Base-by-base conservation (phyloP, 305 asterid genomes). In the Fraxinus dipetala region DNA sequence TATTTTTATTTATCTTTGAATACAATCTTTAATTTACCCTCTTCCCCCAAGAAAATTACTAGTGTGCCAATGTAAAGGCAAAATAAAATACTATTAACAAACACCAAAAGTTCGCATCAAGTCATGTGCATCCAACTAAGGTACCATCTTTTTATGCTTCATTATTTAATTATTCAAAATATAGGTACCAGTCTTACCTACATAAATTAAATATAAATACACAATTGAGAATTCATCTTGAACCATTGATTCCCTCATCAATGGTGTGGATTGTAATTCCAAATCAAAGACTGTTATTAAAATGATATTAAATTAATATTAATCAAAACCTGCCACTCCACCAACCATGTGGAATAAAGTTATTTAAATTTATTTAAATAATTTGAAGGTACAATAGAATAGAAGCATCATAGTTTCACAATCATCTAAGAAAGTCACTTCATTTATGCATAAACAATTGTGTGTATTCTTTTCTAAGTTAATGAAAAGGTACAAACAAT, bases 321-420 rank as follows among this genome's bases (percentile, higher is more conserved):
- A 9, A 26, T 65, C 26, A 9, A 65, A 65, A 65, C 73, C 73
- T 9, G n/a, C 73, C 34, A 26, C 72, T 65, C 73, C 36, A 65
- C 73, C 73, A 65, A 65, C 73, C 36, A 77, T 48, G 31, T 45
- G 79, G 61, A 31, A 77, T 30, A 77, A 51, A 77, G 13, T 65
- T 65, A 24, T 65, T 26, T 0, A 48, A 30, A 31, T n/a, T n/a
- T 51, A 51, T 11, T 63, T 48, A 77, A 77, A 77, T 31, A 8
- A 54, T 5, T 54, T 31, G 18, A 14, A 14, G 61, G 80, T n/a
- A 5, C 69, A 77, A 72, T 26, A 80, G 81, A 84, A 78, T 82
- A 83, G 83, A 85, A 87, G 83, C 80, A 85, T 85, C 85, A 65
- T 38, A 61, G 67, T 79, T 67, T 81, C 88, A 81, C 88, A 83